Base-by-base conservation (phyloP, 176 grass and related monocot genomes). In the Aechmea fasciata region DNA sequence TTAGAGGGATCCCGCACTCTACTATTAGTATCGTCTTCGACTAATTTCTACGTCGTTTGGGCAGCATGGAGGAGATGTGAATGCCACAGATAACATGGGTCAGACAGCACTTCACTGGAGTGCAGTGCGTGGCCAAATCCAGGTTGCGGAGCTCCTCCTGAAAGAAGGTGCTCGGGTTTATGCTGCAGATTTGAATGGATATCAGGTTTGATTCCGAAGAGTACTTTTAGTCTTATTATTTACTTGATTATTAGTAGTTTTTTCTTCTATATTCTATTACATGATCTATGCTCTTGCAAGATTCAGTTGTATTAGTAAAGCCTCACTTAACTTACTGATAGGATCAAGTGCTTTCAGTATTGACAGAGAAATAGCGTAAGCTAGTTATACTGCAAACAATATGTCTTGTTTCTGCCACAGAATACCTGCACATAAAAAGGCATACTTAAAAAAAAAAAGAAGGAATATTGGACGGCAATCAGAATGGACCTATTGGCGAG, bases 21-120 rank as follows among this genome's bases (percentile, higher is more conserved):
- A 55, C 52, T 55, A 13, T n/a, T 61, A 61, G 9, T 22, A 61
- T 61, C 20, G 17, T 61, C 33, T 22, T 57, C 14, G 26, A 72
- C 69, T 67, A 48, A 49, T 29, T 71, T 9, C 14, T 47, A n/a
- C 74, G 19, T 67, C 53, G 15, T 66, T 55, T 79, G 69, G 55
- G 55, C 87, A 99, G 95, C 90, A 99, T 72, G 95, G 90, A 47
- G 90, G 79, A 10, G 90, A 99, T 69, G 85, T 88, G 65, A 90
- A 99, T 88, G 84, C 80, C n/a, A 72, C 74, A 48, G 95, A 99
- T 72, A 84, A 94, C 64, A 99, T 87, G 3, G 89, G 84, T 50
- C 95, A 99, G 84, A 84, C 87, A 28, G 90, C 95, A 41, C 95
- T 99, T 70, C 95, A 99, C 49, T 99, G 95, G 90, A 84, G 95